Base-by-base conservation (phyloP, 73 alveolate species). In the Loxodes magnus region DNA sequence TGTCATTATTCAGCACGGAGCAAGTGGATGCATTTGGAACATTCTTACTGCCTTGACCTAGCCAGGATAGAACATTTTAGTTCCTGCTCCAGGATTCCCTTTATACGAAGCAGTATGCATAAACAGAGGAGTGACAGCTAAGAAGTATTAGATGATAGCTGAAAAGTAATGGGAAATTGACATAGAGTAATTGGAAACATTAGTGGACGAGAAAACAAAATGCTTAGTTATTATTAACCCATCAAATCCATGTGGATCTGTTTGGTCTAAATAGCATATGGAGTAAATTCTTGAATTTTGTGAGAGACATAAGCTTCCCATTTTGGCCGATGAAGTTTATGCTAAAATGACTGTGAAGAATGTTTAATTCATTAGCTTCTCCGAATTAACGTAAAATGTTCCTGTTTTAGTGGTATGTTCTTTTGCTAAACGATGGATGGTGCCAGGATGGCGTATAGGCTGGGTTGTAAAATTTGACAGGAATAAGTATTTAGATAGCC, bases 381-480 rank as follows among this genome's bases (percentile, higher is more conserved):
- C 67, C 5, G 56, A 62, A 30, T 48, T 69, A 26, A 70, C 83
- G 25, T 69, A 50, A 22, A 34, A 50, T 20, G 83, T 65, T 16
- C 83, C 83, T 3, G 74, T 69, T 35, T 43, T 69, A 43, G 24
- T 77, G 26, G 37, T 61, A n/a, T 61, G 85, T 23, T 84, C 84
- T 6, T 43, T 84, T 31, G 75, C 86, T 3, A 84, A 84, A 67
- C 74, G 71, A 15, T 84, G 65, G 49, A 41, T 75, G 17, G 83
- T 81, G 15, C 96, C 96, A 30, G 96, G 93, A n/a, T 84, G 96
- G 93, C 61, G 91, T 44, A 50, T 57, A 4, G 85, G 92, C 4
- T 84, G 96, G 92, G 57, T 67, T 50, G 62, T 80, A 14, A 61
- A 68, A 26, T 84, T 74, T 44, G 90, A 84, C 43, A 69, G 77